Evolutionary conservation across 2,329 filamentous ascomycete genomes (phyloP), one percentile per base, ranked within the genome.

Genomic region (Cladosporium velox): DNA sequence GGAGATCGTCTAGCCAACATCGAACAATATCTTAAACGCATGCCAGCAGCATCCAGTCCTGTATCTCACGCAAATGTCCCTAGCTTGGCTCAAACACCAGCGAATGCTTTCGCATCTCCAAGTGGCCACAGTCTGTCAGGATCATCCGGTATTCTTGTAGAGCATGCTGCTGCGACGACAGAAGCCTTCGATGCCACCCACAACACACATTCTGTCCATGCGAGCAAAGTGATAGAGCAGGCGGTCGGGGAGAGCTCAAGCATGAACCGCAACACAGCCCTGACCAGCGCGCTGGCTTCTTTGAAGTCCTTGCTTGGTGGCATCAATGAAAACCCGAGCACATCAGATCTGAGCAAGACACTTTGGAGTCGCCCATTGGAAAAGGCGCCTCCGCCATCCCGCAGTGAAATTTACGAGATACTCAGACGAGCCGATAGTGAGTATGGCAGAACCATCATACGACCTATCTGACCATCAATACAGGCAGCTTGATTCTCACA

Each of bases 1-100:
- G 70, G 64, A 24, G 63, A 69, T 26, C 66, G 70, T 44, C 65
- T 72, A 1, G 64, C 62, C n/a, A 66, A 55, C 24, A 71, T 72
- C 60, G 70, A 71, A 34, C 18, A 38, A 18, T 64, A 64, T 52
- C 61, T 64, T 49, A 67, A 26, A 60, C 70, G 49, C 41, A 71
- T 64, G 35, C 60, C 65, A 59, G 4, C 66, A 47, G 18, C 49
- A 63, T 35, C 59, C 54, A 55, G 63, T 54, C 34, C 66, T 60
- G 11, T 58, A 64, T 57, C 54, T 44, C 54, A 57, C 60, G 49
- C 47, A 55, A 8, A 64, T 32, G n/a, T 59, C 38, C 38, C 63
- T 57, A 30, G 65, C 47, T 21, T 60, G 65, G 38, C 47, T 41
- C 64, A 47, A 11, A 60, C 65, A 51, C 63, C 58, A 28, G 64